These are phyloP conservation scores for Cryomyces minteri DNA, from an alignment of 495 filamentous ascomycete genomes.

Conservation along the genomic window DNA sequence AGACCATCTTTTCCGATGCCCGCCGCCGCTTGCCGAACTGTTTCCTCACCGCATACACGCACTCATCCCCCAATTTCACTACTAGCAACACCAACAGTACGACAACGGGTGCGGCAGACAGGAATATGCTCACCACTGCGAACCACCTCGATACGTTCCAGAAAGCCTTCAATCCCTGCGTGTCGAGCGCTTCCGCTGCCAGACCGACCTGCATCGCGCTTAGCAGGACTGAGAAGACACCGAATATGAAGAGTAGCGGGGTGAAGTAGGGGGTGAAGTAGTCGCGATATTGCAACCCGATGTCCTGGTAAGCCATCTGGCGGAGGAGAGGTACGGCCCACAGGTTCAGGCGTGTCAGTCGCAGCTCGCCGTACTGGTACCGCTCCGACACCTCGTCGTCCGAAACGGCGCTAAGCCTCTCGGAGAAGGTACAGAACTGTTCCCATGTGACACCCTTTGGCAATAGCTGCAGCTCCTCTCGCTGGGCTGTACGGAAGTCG, in stretches of 20 bases:
- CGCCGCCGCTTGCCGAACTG: background rate
- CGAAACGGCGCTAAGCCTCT: constrained; percentile 2
- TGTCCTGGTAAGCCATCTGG: constrained; percentile 6
- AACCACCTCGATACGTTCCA: background rate
- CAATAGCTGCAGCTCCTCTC: constrained; percentile 9
- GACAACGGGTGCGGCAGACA: no score
- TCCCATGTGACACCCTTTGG: constrained; percentile 8
- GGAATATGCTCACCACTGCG: background rate
- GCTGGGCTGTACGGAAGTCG: constrained; percentile 21
- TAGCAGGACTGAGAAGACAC: constrained; percentile 12
- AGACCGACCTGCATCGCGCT: constrained; percentile 19
- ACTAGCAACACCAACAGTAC: no score
- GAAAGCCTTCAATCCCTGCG: background rate
- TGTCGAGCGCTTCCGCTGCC: constrained; percentile 1
- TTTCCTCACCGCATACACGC: background rate
- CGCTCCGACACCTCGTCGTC: constrained; percentile 11
- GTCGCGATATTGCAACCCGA: constrained; percentile 10
- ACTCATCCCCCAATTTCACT: no score
- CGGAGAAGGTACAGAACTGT: constrained; percentile 11
- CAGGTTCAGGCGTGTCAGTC: background rate
- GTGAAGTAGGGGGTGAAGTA: constrained; percentile 15
- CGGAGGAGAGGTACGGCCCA: constrained; percentile 3
- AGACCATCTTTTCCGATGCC: no score
- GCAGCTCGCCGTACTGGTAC: background rate
- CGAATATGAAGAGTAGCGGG: constrained; percentile 18